Evolutionary conservation across 371 early-diverging fungal genomes (phyloP), one percentile per base, ranked within the genome.

Genomic region (Chytridiales sp.): DNA sequence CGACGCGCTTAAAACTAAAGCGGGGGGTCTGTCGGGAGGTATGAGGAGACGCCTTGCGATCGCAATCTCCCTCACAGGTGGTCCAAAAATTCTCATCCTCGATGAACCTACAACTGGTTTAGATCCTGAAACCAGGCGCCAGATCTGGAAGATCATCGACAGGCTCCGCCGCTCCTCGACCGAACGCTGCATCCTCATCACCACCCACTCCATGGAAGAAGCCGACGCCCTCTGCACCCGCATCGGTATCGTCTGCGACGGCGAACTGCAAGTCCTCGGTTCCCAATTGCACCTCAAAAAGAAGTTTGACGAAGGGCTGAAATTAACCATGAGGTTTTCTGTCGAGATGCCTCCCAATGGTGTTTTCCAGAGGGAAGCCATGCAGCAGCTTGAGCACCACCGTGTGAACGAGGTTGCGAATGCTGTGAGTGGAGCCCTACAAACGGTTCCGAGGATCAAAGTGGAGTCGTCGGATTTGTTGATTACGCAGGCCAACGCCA

Each of bases 21-120:
- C 71, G 19, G 29, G 48, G n/a, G 54, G 55, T 17, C 59, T 74
- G 15, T 61, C 59, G 26, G 71, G 78, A 39, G 59, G 80, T 48
- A 62, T 76, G 78, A 59, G 62, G 57, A 56, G 79, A 54, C 64
- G 69, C 52, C 49, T 74, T 54, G 40, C 69, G 27, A 75, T 80
- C 21, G 80, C 75, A 13, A 77, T 75, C 38, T 68, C 74, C 30
- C 59, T 80, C 15, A 69, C 77, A 35, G 69, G 71, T 44, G 31
- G 56, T 63, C 75, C 64, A 35, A 32, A 44, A 27, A 71, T 75
- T 54, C 47, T 80, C 4, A 69, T 80, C 44, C 62, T 80, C 15
- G 80, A 80, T 59, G 66, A 62, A 42, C 64, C 64, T 4, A 66
- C 64, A 1, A 65, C 67, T 3, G 69, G 68, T 15, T 42, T 71